Base-by-base conservation (phyloP, 2,329 filamentous ascomycete genomes). In the Fusarium sulawesiense region DNA sequence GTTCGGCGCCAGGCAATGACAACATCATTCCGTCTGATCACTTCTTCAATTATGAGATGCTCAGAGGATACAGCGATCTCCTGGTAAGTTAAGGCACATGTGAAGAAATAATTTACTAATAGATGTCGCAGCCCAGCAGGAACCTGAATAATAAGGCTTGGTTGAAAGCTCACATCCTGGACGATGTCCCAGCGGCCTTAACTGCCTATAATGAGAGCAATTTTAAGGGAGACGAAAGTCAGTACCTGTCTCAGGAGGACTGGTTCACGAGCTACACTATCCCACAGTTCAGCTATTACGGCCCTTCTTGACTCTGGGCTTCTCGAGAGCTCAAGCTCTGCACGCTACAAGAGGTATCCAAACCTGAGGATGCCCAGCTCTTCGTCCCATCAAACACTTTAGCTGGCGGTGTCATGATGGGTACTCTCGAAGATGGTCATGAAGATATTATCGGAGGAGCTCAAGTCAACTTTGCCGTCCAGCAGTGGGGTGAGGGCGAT, bases 1-100 rank as follows among this genome's bases (percentile, higher is more conserved):
- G 45, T 10, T 29, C 45, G 2, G 20, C 50, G 6, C 27, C 50
- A 4, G 42, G 16, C n/a, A 54, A 54, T 6, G 25, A 40, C 13
- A 54, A 54, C 4, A 54, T 54, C 13, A 29, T 54, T 11, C 50
- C 37, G 5, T 54, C 50, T 3, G 37, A 44, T 30, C 50, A 54
- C 18, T 54, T 54, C 20, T 54, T 54, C n/a, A 54, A 29, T 27
- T 54, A 54, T 21, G 37, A 53, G 21, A 42, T 53, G 50, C n/a
- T 53, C 3, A 23, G 50, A 9, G 50, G 50, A 3, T 53, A 53
- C 12, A 42, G 50, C 16, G 25, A 53, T 8, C 37, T 53, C 8
- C 18, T 53, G 10, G 50, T 53, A 30, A 18, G 50, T 42, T 12
- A 32, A 32, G 14, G 3, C 7, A 32, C 13, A 32, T 32, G 14